These are phyloP conservation scores for Ganoderma boninense DNA, from an alignment of 1,284 basidiomycete species.

Conservation along the genomic window DNA sequence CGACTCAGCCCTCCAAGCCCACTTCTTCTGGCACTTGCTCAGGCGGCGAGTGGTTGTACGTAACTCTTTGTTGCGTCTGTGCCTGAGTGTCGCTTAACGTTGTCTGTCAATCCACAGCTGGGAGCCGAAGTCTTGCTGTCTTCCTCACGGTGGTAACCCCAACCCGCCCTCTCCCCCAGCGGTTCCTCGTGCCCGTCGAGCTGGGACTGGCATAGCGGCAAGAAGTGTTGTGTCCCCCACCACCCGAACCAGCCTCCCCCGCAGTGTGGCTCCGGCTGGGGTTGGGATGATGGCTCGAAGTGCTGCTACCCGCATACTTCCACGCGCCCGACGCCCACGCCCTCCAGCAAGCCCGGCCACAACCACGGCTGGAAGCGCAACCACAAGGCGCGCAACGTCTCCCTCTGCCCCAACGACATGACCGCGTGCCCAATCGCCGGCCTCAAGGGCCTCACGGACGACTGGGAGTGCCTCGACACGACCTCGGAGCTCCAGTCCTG, in stretches of 20 bases:
- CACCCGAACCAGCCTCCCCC: slow-evolving; percentile 52
- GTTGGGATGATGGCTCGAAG: slow-evolving; percentile 52
- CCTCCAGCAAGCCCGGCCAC: slow-evolving; percentile 38
- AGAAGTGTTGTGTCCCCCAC: slow-evolving; percentile 58
- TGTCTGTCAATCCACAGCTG: slow-evolving; percentile 14
- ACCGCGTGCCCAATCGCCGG: slow-evolving; percentile 69
- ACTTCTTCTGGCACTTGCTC: slow-evolving; percentile 20
- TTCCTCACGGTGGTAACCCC: slow-evolving; percentile 56
- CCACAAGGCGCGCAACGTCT: slow-evolving; percentile 47
- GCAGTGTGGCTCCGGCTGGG: slow-evolving; percentile 56
- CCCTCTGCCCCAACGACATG: slow-evolving; percentile 63
- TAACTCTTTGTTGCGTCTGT: not conserved
- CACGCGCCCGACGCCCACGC: slow-evolving; percentile 47
- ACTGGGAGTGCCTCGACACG: slow-evolving; percentile 73
- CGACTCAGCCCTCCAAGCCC: slow-evolving; percentile 11
- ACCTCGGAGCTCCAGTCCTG: slow-evolving; percentile 67
- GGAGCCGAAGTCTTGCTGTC: slow-evolving; percentile 51
- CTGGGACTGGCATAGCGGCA: slow-evolving; percentile 46
- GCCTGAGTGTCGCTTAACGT: not conserved
- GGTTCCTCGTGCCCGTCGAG: slow-evolving; percentile 53
- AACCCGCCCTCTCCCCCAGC: slow-evolving; percentile 55
- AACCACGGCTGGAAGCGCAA: slow-evolving; percentile 44
- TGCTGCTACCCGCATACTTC: slow-evolving; percentile 53
- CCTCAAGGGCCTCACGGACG: slow-evolving; percentile 44
- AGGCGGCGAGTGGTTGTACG: slow-evolving; percentile 25